These are phyloP conservation scores for Carpinus viminea DNA, from an alignment of 306 rosid species.

Conservation along the genomic window DNA sequence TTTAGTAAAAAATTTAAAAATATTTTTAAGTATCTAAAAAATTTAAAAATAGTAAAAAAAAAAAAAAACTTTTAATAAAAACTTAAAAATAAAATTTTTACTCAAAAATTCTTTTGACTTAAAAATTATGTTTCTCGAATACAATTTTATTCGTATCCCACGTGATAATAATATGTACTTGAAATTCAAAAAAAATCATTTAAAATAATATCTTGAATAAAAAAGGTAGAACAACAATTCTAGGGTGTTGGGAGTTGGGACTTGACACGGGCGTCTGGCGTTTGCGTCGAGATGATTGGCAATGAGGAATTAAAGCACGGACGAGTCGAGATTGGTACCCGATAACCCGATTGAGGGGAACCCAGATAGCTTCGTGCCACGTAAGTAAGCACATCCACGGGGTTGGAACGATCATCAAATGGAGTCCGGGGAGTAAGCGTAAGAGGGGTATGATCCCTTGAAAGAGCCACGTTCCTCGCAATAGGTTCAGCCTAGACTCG, in stretches of 20 bases:
- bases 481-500: conserved; percentile 73
- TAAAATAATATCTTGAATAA: too few species aligned
- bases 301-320: conserved; percentile 81
- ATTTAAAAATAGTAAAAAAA: too few species aligned
- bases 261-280: conserved; percentile 93
- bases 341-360: conserved; percentile 78
- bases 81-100: too few species aligned
- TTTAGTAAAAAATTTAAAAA: too few species aligned
- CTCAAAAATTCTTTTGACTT: too few species aligned
- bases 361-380: conserved; percentile 84
- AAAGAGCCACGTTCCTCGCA: conserved; percentile 79
- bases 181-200: too few species aligned
- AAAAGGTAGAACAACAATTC: background rate
- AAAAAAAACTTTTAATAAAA: too few species aligned
- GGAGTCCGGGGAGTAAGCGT: conserved; percentile 56
- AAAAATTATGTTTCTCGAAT: too few species aligned
- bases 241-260: too few species aligned
- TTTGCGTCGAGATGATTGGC: conserved; percentile 94
- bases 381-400: conserved; percentile 78
- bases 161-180: too few species aligned
- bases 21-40: too few species aligned
- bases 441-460: conserved; percentile 64
- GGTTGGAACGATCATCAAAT: conserved; percentile 80
- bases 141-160: too few species aligned
- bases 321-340: conserved; percentile 96